Conservation (phyloP, 768 basidiomycete species). For the Lactarius hengduanensis region DNA sequence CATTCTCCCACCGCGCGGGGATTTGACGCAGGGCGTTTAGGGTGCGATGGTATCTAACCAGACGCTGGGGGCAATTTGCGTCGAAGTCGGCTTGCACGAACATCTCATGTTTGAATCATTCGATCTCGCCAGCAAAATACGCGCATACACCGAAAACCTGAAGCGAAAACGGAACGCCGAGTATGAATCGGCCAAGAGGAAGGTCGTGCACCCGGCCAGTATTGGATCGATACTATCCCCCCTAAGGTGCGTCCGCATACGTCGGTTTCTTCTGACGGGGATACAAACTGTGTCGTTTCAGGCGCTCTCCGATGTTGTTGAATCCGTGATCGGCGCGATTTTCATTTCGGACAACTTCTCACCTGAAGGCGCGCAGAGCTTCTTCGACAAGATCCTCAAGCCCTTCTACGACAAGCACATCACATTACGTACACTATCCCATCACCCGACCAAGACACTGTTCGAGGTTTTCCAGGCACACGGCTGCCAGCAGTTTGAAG, state of each 20-base stretch:
- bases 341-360: conserved; percentile 75
- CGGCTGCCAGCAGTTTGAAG: conserved; percentile 65
- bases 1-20: background rate
- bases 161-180: conserved; percentile 48
- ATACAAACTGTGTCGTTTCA: conserved; percentile 33
- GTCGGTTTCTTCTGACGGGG: background rate
- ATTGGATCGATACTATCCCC: conserved; percentile 73
- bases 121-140: conserved; percentile 49
- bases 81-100: conserved; percentile 62
- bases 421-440: conserved; percentile 66
- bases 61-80: conserved; percentile 71
- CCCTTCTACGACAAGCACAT: conserved; percentile 81
- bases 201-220: conserved; percentile 57
- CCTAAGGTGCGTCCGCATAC: conserved; percentile 58
- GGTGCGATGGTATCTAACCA: conserved; percentile 85
- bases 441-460: conserved; percentile 74
- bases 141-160: conserved; percentile 51
- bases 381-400: conserved; percentile 66
- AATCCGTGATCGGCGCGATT: conserved; percentile 75
- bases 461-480: conserved; percentile 71
- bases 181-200: conserved; percentile 47
- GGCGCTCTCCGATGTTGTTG: conserved; percentile 77
- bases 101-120: conserved; percentile 59
- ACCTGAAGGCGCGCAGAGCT: conserved; percentile 53
- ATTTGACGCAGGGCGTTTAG: conserved; percentile 39